Evolutionary conservation across 2,329 filamentous ascomycete species (phyloP), one percentile per base, ranked within the genome.

Genomic region (Aureobasidium musti): DNA sequence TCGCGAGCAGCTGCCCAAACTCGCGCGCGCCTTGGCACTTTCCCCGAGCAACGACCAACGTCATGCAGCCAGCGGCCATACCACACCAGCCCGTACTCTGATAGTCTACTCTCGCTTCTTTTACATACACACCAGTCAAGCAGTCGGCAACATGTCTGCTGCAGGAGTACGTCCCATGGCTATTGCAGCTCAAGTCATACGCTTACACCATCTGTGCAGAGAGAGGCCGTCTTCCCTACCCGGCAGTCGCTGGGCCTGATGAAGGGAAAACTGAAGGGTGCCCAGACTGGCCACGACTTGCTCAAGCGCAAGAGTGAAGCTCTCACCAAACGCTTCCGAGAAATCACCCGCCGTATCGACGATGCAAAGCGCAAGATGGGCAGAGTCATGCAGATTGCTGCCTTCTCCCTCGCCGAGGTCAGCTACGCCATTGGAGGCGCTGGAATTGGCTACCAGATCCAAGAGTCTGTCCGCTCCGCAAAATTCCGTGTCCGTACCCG

Each of bases 341-440:
- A 99, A 75, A 99, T 99, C 75, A 97, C 95, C 59, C 88, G 89
- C 77, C 90, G 95, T 75, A 99, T 99, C 79, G 94, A 99, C 82
- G 95, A 99, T 79, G 95, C 95, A 49, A 99, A 99, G 81, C 91
- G 93, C 73, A 99, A 99, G 83, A 99, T 99, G 94, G 95, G 95
- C 67, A 87, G 94, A 39, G 95, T 99, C 43, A 99, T 99, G 95
- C 94, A 98, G 79, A 96, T 99, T 75, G 95, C 95, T 47, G 93
- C 95, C 53, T 98, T 99, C 81, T 98, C 94, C 50, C 86, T 99
- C 21, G 95, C 95, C 68, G 95, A 98, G 81, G 95, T 99, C 66
- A 96, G 92, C 57, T 99, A 99, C 75, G 95, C 95, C 30, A 92
- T 97, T 33, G 95, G 95, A 69, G 92, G 94, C 74, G 91, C 72